A percentile compares a stretch with the other conserved stretches of the same genome.
Evolutionary conservation across 73 alveolate species (phyloP).

Genomic region (Paraurostyla sp.): DNA sequence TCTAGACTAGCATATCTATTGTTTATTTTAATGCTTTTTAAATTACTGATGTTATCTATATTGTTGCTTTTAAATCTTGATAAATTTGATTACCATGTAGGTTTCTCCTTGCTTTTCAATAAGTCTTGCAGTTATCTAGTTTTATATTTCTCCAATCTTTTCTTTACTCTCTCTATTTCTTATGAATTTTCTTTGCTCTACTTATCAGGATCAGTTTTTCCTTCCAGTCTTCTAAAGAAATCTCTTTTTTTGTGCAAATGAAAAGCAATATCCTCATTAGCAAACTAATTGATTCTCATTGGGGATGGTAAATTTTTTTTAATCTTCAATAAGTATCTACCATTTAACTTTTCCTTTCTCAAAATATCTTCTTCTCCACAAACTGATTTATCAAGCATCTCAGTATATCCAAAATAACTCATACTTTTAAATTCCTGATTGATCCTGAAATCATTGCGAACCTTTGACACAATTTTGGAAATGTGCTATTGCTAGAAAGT

Average conservation of each 20-base stretch:
- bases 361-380: background rate
- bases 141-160: constrained; percentile 1
- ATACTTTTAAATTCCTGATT: constrained; percentile 8
- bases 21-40: too few relatives aligned
- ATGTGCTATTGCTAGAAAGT: background rate
- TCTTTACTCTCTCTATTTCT: background rate
- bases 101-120: too few relatives aligned
- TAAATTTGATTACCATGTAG: too few relatives aligned
- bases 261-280: constrained; percentile 43
- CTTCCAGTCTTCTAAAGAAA: constrained; percentile 48
- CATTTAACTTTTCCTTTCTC: constrained; percentile 6
- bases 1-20: too few relatives aligned
- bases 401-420: constrained; percentile 43
- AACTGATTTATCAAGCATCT: constrained; percentile 8
- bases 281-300: constrained; percentile 38
- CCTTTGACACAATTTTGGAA: background rate
- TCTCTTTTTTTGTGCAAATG: constrained; percentile 52
- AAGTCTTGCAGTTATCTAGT: too few relatives aligned
- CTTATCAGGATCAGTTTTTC: background rate
- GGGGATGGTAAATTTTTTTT: background rate
- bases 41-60: too few relatives aligned
- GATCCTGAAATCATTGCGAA: background rate
- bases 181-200: background rate
- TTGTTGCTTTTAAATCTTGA: background rate
- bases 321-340: constrained; percentile 30